Base-by-base conservation (phyloP, 805 yeast species). In the Wickerhamomyces bovis region DNA sequence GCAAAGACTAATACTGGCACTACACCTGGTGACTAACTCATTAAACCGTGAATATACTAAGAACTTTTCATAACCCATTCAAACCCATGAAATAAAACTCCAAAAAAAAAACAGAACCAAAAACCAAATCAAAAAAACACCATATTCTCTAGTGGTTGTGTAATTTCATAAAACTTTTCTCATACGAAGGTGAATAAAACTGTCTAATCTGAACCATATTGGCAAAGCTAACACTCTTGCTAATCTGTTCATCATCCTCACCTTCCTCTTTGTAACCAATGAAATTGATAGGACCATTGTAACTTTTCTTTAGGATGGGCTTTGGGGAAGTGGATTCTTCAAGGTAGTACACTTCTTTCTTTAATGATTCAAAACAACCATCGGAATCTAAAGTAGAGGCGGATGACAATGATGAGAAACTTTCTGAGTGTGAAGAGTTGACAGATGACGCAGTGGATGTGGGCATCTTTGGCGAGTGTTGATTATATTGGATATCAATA, bases 151-250 rank as follows among this genome's bases (percentile, higher is more conserved):
- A 28, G 31, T 13, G 13, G 31, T 2, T 28, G n/a, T 28, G 31
- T 28, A 28, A 28, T 28, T n/a, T n/a, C 31, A 28, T 28, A 28
- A 28, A 28, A 28, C 31, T 28, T 28, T 28, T 28, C n/a, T 13
- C 31, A 13, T 28, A 28, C 12, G 10, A 25, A 4, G 3, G 12
- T 16, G 36, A 43, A 44, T 45, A 55, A 42, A 55, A 58, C 43
- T 54, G 56, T 53, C 62, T 54, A 19, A 58, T 57, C 31, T 55
- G 60, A 39, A 58, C 62, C 55, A 57, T 57, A 23, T 53, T 52
- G 13, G 60, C 60, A 49, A 58, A 58, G 23, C 60, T 55, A 18
- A 58, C 62, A 40, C 53, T 51, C 39, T 58, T 58, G n/a, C 43
- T 44, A 8, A 47, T 50, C 21, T 43, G 38, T 22, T 43, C 41